Evolutionary conservation across 768 basidiomycete genomes (phyloP).

Genomic region (Mycena leptocephala): DNA sequence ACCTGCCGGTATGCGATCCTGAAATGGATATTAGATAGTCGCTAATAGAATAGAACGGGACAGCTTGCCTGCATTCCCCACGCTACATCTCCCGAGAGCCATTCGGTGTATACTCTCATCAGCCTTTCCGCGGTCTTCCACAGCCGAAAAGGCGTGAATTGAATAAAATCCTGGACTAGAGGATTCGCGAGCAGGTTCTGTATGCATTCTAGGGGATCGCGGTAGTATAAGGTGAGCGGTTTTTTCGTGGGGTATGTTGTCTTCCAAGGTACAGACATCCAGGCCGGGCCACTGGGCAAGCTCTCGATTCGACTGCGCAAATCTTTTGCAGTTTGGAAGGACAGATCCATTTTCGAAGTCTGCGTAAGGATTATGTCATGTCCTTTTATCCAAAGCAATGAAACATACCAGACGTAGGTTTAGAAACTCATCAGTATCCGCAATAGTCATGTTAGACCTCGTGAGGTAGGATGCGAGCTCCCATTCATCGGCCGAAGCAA

Average conservation of each 20-base stretch:
- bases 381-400: neutral
- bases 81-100: constrained; percentile 39
- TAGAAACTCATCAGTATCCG: neutral
- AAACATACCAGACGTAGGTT: neutral
- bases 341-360: neutral
- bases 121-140: constrained; percentile 27
- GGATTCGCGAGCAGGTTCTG: neutral
- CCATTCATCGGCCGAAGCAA: constrained; percentile 2
- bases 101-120: constrained; percentile 39
- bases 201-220: neutral
- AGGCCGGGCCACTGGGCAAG: neutral
- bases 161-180: neutral
- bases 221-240: neutral
- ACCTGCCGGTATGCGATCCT: constrained; percentile 33
- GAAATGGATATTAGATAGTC: neutral
- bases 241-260: neutral
- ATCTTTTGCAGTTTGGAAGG: neutral
- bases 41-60: neutral
- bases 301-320: neutral
- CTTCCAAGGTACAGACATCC: neutral
- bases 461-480: neutral
- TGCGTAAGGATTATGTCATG: neutral
- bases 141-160: constrained; percentile 27
- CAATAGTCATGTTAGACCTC: neutral
- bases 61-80: constrained; percentile 41